phyloP scores from a whole-genome alignment of 176 grass and related monocot genomes.

The Coix lacrymajobi region DNA sequence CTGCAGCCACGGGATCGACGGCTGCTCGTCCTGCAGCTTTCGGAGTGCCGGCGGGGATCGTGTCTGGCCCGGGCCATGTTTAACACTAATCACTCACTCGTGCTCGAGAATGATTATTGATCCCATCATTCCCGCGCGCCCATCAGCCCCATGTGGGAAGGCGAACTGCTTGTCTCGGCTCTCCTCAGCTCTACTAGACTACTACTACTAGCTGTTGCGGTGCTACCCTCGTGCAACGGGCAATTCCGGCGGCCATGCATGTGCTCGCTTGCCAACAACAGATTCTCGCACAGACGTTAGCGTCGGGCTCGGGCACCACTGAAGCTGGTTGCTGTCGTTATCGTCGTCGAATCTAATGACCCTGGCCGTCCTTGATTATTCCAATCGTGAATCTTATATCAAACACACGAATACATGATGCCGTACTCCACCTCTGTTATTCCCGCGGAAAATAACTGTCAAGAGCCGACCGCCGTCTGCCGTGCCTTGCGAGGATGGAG shows the following conservation, averaged over 20 bases:
- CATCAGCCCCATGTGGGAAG: background rate
- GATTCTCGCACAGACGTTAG: background rate
- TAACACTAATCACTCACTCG: background rate
- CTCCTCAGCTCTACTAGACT: background rate
- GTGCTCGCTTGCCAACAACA: background rate
- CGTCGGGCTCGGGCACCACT: background rate
- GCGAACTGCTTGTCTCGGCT: background rate
- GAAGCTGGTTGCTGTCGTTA: background rate
- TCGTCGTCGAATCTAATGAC: background rate
- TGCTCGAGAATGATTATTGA: background rate
- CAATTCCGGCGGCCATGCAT: background rate
- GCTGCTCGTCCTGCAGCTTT: background rate
- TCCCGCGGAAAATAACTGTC: background rate
- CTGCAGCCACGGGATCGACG: background rate
- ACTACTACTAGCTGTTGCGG: background rate
- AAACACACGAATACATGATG: background rate
- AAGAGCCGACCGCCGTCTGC: background rate
- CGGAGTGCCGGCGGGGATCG: background rate
- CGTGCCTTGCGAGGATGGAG: constrained; percentile 15
- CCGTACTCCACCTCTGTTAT: background rate
- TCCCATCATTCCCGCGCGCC: background rate
- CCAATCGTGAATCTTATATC: background rate
- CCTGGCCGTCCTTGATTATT: background rate
- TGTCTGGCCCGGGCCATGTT: background rate
- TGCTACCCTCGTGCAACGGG: background rate